Conservation (phyloP, 1,284 basidiomycete species). For the Cryptococcus hybrid region DNA sequence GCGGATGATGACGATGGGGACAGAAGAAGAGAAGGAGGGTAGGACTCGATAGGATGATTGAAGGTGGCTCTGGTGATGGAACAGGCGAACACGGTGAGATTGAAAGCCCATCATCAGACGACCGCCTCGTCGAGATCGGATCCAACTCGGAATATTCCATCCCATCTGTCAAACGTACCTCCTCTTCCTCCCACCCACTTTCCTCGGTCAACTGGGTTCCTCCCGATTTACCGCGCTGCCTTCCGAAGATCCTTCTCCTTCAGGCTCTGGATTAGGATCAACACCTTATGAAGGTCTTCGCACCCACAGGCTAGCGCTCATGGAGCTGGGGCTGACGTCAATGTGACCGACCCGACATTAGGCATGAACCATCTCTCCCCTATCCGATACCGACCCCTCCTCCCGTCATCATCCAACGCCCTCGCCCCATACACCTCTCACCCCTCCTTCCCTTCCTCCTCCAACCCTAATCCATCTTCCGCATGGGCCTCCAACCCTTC, state of each 20-base stretch:
- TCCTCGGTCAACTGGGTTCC: too few relatives aligned
- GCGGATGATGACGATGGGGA: conserved; percentile 5
- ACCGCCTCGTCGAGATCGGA: conserved; percentile 33
- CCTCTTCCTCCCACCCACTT: not conserved
- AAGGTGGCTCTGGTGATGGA: conserved; percentile 28
- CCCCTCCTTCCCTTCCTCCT: not conserved
- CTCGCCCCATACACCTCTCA: conserved; percentile 17
- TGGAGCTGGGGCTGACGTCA: not conserved
- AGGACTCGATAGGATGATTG: conserved; percentile 44
- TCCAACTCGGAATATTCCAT: conserved; percentile 1
- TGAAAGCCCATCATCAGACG: not conserved
- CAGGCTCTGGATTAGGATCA: conserved; percentile 8
- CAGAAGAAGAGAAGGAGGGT: conserved; percentile 39
- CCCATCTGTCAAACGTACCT: conserved; percentile 12
- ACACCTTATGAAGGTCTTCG: not conserved
- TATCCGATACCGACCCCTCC: conserved; percentile 19
- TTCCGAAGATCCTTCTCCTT: conserved; percentile 4
- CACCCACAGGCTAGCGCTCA: not conserved
- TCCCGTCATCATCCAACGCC: conserved; percentile 17
- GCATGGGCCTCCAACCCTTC: conserved; percentile 1
- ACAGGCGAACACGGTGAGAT: conserved; percentile 1
- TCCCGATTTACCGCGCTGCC: conserved; percentile 14
- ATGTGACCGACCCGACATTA: conserved; percentile 23
- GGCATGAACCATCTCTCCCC: conserved; percentile 18
- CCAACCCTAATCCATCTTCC: not conserved